These are phyloP conservation scores for Metschnikowia proteae DNA, from an alignment of 805 yeast species.

Conservation along the genomic window DNA sequence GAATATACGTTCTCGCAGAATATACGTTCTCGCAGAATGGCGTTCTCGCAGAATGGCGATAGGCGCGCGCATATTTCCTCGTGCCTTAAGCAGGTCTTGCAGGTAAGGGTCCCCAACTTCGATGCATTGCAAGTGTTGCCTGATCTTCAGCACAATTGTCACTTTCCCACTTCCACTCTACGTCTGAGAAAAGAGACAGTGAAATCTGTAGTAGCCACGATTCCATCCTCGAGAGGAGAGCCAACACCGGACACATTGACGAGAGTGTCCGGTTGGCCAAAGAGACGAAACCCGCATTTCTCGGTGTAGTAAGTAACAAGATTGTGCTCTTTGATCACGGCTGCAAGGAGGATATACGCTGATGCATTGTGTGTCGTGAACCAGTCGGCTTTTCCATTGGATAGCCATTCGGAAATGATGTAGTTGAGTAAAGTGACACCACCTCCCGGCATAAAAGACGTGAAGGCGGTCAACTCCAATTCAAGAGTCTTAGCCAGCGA, in stretches of 20 bases:
- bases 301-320: conserved; percentile 43
- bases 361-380: conserved; percentile 7
- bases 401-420: conserved; percentile 17
- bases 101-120: too few relatives aligned
- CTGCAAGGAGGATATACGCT: conserved; percentile 30
- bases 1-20: not conserved
- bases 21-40: too few relatives aligned
- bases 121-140: too few relatives aligned
- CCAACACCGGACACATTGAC: conserved; percentile 11
- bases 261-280: conserved; percentile 19
- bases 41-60: not conserved
- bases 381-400: not conserved
- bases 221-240: conserved; percentile 34
- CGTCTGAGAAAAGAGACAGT: conserved; percentile 37
- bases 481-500: not conserved
- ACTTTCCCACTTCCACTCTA: conserved; percentile 6
- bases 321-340: conserved; percentile 48
- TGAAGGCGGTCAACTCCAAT: conserved; percentile 47
- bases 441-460: conserved; percentile 45
- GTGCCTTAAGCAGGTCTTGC: not conserved
- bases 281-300: conserved; percentile 35
- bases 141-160: not conserved
- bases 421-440: conserved; percentile 30
- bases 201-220: conserved; percentile 39
- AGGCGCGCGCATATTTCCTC: not conserved